Conservation (phyloP, 805 yeast species). For the Lipomyces kockii region DNA sequence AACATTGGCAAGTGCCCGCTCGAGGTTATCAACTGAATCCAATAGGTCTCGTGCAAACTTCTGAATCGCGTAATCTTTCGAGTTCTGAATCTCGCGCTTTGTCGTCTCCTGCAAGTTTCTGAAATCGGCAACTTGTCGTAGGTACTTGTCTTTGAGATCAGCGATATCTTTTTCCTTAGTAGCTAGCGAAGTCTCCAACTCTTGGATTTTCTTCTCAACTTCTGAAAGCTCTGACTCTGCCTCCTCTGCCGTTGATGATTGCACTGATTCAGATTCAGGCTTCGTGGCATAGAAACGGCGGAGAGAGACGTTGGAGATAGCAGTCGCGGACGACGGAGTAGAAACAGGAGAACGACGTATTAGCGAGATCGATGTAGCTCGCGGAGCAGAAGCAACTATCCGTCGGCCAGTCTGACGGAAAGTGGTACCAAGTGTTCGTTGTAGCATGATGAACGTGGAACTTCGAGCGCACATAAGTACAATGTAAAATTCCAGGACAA, state of each 20-base stretch:
- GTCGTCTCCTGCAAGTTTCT: constrained; percentile 90
- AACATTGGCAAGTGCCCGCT: constrained; percentile 78
- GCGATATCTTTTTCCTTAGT: constrained; percentile 67
- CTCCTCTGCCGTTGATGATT: constrained; percentile 29
- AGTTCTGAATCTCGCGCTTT: constrained; percentile 81
- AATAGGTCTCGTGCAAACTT: constrained; percentile 88
- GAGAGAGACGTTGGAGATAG: neutral
- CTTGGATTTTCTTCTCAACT: constrained; percentile 33
- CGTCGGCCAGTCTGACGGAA: constrained; percentile 1
- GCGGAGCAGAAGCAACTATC: constrained; percentile 1
- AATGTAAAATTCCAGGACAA: neutral
- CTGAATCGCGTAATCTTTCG: constrained; percentile 87
- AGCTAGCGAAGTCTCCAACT: constrained; percentile 57
- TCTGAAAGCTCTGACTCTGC: constrained; percentile 34
- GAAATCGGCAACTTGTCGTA: constrained; percentile 89
- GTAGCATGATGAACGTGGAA: neutral
- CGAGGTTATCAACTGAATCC: constrained; percentile 88
- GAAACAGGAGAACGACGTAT: neutral
- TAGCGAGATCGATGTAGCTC: neutral
- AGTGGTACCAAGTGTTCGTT: neutral
- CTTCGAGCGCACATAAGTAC: neutral
- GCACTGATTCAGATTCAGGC: neutral
- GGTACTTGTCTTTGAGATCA: constrained; percentile 78
- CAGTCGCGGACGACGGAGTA: neutral
- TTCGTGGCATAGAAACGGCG: neutral